Conservation (phyloP, 495 filamentous ascomycete species). For the Achaetomiella virescens region DNA sequence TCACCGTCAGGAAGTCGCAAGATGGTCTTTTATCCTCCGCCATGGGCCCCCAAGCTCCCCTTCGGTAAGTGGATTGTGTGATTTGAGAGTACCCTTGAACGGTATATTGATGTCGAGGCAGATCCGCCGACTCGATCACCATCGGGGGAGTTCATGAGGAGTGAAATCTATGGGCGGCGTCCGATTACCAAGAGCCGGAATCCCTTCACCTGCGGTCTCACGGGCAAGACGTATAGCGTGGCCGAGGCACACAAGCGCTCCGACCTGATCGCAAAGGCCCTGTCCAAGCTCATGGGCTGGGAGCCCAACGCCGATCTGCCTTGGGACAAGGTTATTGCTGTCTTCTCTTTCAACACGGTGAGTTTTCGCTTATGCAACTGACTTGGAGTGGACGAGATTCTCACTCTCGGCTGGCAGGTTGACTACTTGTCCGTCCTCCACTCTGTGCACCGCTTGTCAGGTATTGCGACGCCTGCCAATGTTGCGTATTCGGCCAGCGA, state of each 20-base stretch:
- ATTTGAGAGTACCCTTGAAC: background rate
- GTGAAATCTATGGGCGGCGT: slow-evolving; percentile 63
- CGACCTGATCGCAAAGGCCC: slow-evolving; percentile 60
- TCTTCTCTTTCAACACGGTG: slow-evolving; percentile 80
- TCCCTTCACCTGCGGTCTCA: slow-evolving; percentile 78
- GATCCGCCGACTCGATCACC: slow-evolving; percentile 66
- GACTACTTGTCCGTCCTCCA: slow-evolving; percentile 72
- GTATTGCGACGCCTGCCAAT: slow-evolving; percentile 74
- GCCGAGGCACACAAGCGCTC: slow-evolving; percentile 61
- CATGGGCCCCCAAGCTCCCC: slow-evolving; percentile 62
- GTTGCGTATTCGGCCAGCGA: slow-evolving; percentile 73
- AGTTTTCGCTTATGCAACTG: slow-evolving; percentile 13
- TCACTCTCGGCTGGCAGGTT: slow-evolving; percentile 47
- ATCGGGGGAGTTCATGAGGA: slow-evolving; percentile 75
- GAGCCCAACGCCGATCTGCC: slow-evolving; percentile 65
- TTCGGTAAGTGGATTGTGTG: slow-evolving; percentile 34
- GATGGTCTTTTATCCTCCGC: slow-evolving; percentile 76
- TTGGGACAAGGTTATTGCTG: slow-evolving; percentile 77
- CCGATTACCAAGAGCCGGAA: slow-evolving; percentile 58
- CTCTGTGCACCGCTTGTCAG: slow-evolving; percentile 69
- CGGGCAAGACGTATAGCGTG: slow-evolving; percentile 63
- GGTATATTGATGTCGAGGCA: slow-evolving; percentile 10
- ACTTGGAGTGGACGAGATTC: background rate
- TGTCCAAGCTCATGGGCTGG: slow-evolving; percentile 72
- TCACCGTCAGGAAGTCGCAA: slow-evolving; percentile 13